These are phyloP conservation scores for Penicillium sp. DNA, from an alignment of 2,329 filamentous ascomycete species.

Conservation along the genomic window DNA sequence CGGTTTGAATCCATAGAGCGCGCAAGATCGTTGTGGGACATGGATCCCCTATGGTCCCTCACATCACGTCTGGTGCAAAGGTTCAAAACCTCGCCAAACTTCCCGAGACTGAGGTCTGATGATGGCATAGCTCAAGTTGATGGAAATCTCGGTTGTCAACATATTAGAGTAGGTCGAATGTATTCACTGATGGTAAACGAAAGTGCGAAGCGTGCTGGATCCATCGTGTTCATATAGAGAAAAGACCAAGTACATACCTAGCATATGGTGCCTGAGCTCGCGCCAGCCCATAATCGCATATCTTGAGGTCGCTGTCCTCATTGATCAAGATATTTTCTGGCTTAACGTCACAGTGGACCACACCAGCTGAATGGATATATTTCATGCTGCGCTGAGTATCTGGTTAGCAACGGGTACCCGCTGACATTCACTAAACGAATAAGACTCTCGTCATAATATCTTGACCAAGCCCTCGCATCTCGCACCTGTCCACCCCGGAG, in stretches of 20 bases:
- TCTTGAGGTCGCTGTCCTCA: too few species aligned
- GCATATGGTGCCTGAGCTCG: too few species aligned
- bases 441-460: too few species aligned
- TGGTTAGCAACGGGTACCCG: too few species aligned
- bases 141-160: not conserved
- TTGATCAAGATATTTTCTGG: too few species aligned
- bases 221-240: too few species aligned
- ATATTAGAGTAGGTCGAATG: not conserved
- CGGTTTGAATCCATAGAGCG: not conserved
- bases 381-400: too few species aligned
- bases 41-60: not conserved
- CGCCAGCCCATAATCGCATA: too few species aligned
- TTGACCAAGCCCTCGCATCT: constrained; percentile 45
- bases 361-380: too few species aligned
- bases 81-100: not conserved
- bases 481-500: constrained; percentile 44
- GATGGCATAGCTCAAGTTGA: not conserved
- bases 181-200: not conserved
- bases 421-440: too few species aligned
- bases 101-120: not conserved
- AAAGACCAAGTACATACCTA: too few species aligned
- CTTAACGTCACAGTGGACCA: too few species aligned
- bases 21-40: not conserved
- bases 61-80: not conserved
- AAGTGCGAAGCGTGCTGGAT: not conserved